Evolutionary conservation across 768 basidiomycete species (phyloP), one percentile per base, ranked within the genome.

Genomic region (Chalciporus sphaerocephalus): DNA sequence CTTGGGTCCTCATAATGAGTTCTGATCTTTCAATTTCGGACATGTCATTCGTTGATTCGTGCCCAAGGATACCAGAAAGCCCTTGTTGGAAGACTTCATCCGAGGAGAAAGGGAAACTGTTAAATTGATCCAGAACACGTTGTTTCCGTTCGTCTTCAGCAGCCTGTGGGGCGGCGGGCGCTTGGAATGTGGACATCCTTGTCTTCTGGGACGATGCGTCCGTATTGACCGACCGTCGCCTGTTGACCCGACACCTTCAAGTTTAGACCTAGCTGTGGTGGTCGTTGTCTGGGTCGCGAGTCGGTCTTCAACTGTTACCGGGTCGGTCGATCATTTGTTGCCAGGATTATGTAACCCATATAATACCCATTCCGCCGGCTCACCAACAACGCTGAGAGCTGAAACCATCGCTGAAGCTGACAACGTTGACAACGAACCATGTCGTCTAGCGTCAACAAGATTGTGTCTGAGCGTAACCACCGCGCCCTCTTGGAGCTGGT

Each of bases 31-130:
- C 68, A 16, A 69, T 70, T 7, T 69, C 60, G 1, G 72, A 46
- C 23, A 61, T 56, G 59, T 56, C 50, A 8, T 67, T 57, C 25
- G 74, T 50, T 3, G 72, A 34, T 27, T 69, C 69, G 12, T 69
- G 73, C 5, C 73, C 60, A 6, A 81, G 51, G 23, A 88, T 75
- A 44, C 73, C 76, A 48, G 73, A 71, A 33, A 87, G 66, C 54
- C 86, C 86, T 77, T 80, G 77, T 85, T 84, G 77, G 51, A 79
- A 87, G 2, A 63, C 66, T 27, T 74, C 72, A 53, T 87, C 85
- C 17, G 72, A 65, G 15, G 69, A 64, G 55, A 87, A 87, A 24
- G 75, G 73, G 57, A 78, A 80, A 5, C 51, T 44, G 12, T 56
- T 50, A 54, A 78, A 82, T 42, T 58, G 47, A 6, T 41, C 39